Evolutionary conservation across 495 filamentous ascomycete species (phyloP).

Genomic region (Podospora bellae-mahoneyi): DNA sequence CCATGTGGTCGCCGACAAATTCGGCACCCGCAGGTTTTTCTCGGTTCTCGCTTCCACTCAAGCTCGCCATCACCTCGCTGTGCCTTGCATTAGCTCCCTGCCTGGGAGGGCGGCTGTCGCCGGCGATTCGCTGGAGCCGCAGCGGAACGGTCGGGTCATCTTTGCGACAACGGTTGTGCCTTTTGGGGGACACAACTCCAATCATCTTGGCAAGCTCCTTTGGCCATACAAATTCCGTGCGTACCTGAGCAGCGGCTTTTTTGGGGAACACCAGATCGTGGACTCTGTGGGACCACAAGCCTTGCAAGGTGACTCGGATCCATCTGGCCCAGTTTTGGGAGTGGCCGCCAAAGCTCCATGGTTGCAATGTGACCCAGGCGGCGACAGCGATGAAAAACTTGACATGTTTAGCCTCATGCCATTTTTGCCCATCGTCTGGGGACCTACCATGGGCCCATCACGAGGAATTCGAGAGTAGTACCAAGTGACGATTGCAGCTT

Average conservation of each 20-base stretch:
- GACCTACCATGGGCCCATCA: neutral
- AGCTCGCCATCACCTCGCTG: constrained; percentile 8
- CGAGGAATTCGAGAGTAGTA: neutral
- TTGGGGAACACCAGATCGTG: constrained; percentile 5
- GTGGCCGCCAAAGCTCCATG: neutral
- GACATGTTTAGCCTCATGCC: neutral
- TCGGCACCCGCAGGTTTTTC: constrained; percentile 4
- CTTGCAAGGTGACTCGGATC: neutral
- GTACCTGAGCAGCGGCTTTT: neutral
- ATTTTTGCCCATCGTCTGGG: neutral
- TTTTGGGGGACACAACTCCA: constrained; percentile 7
- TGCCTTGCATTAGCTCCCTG: constrained; percentile 9
- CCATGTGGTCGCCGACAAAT: constrained; percentile 7
- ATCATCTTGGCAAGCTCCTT: constrained; percentile 1
- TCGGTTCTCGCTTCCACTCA: constrained; percentile 12
- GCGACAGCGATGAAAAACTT: neutral
- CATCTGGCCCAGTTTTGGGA: constrained; percentile 4
- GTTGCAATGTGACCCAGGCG: neutral
- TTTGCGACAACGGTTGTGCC: neutral
- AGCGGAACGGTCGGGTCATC: constrained; percentile 10
- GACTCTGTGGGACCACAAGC: constrained; percentile 2
- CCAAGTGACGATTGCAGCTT: neutral
- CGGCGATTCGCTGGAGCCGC: constrained; percentile 10
- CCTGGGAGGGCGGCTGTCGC: neutral
- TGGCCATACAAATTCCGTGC: neutral